Evolutionary conservation across 179 eudicot genomes (phyloP).

Genomic region (Dionaea muscipula): DNA sequence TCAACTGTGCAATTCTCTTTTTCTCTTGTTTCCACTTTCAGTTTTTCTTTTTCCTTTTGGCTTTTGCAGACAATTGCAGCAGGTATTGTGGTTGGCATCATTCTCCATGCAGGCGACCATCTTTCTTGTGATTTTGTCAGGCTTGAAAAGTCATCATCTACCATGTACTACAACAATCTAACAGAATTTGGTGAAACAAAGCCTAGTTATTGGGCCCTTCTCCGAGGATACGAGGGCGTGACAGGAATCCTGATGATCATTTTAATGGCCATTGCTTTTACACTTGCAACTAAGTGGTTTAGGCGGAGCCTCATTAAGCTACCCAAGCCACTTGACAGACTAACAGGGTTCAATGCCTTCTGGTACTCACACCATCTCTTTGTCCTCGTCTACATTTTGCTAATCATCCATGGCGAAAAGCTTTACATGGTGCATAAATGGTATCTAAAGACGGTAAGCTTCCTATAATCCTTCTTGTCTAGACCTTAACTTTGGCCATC

Average conservation of each 20-base stretch:
- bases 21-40: background rate
- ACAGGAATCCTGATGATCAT: constrained; percentile 83
- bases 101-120: constrained; percentile 81
- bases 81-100: constrained; percentile 63
- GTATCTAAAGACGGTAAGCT: constrained; percentile 72
- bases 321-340: constrained; percentile 80
- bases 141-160: constrained; percentile 43
- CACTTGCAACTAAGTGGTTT: constrained; percentile 72
- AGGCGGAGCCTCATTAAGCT: constrained; percentile 64
- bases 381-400: constrained; percentile 66
- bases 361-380: constrained; percentile 97
- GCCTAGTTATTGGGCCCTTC: constrained; percentile 51
- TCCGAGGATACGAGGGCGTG: constrained; percentile 69
- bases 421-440: constrained; percentile 75
- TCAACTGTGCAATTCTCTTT: no score
- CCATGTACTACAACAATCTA: constrained; percentile 30
- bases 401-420: constrained; percentile 59
- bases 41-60: background rate
- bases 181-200: constrained; percentile 39
- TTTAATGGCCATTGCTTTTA: constrained; percentile 72
- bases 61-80: constrained; percentile 69
- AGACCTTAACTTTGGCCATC: background rate
- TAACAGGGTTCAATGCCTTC: constrained; percentile 93
- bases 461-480: background rate
- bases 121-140: constrained; percentile 90